Base-by-base conservation (phyloP, 163 green algal genomes). In the Volvox carteri region DNA sequence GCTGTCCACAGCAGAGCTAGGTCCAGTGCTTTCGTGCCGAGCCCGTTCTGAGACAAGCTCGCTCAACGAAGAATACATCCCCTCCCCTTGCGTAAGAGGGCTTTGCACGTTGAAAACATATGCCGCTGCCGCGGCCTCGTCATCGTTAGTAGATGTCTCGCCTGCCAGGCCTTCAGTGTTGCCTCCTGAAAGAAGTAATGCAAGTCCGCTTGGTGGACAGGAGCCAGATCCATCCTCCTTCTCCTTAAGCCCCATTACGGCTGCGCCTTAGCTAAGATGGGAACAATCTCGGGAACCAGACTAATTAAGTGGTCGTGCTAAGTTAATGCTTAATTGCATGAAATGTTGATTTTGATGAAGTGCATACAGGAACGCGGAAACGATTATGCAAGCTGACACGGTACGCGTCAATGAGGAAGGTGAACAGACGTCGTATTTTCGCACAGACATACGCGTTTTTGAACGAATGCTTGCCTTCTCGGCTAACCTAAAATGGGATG, bases 231-330 rank as follows among this genome's bases (percentile, higher is more conserved):
- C 75, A 68, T 84, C 75, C 46, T 84, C 75, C 75, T 84, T 84
- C 30, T 84, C 75, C 50, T 84, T 84, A 37, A 84, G 8, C 21
- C 75, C 75, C 75, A 84, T 84, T 52, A 62, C 44, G 73, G 73
- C 73, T 42, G 73, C 73, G 21, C 8, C 60, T 72, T 4, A 33
- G 3, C 60, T 14, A 35, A 39, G 25, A 25, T 65, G 19, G 3
- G 25, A 23, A 19, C 54, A 72, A 72, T 39, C 60, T 72, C 19
- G n/a, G 19, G 37, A 72, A 65, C 19, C 54, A 23, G 8, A 23
- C n/a, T n/a, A n/a, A n/a, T n/a, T n/a, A n/a, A n/a, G n/a, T n/a
- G n/a, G n/a, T n/a, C n/a, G n/a, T n/a, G n/a, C n/a, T n/a, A n/a
- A n/a, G n/a, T n/a, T 65, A 65, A 65, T 23, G 54, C 28, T 65